Evolutionary conservation across 1,139 yeast genomes (phyloP), one percentile per base, ranked within the genome.

Genomic region (Scheffersomyces quercinus): DNA sequence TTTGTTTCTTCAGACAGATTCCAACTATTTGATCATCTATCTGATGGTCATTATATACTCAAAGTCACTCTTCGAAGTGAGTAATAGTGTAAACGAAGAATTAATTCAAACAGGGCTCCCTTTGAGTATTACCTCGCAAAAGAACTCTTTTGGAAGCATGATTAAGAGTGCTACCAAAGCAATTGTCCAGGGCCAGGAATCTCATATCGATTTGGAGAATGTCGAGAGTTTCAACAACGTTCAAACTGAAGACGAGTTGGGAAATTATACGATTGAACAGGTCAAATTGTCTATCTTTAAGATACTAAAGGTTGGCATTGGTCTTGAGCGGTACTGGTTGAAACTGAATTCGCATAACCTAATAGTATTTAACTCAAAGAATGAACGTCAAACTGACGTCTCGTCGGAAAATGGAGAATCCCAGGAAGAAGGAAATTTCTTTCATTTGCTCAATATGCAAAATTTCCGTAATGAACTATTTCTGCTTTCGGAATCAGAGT

Each of bases 281-380:
- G 67, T 63, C 2, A 68, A 65, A 42, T 41, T 72, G 5, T 53
- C 68, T 0, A 55, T 73, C 1, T 61, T 54, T 46, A 71, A 68
- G 43, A 57, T 70, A 12, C 55, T 73, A 38, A 72, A 71, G 50
- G 60, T 73, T 30, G 65, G 68, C 11, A 62, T 66, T 30, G 72
- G 71, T 0, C 55, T 69, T 24, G 51, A 56, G 8, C 50, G 62
- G 9, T 68, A 57, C 44, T 73, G 77, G 77, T 49, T 73, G 35
- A 66, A 69, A 45, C 61, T 66, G 28, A 69, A 72, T 48, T 69
- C 76, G 31, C 76, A 72, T 48, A 67, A 65, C 45, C 50, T 74
- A 35, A 56, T 69, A 28, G 58, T 72, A 2, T 65, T 59, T 50
- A 70, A 65, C 44, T 55, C 58, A 33, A 51, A 52, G n/a, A 51